These are phyloP conservation scores for Podaxis rugospora DNA, from an alignment of 768 basidiomycete genomes.

Conservation along the genomic window DNA sequence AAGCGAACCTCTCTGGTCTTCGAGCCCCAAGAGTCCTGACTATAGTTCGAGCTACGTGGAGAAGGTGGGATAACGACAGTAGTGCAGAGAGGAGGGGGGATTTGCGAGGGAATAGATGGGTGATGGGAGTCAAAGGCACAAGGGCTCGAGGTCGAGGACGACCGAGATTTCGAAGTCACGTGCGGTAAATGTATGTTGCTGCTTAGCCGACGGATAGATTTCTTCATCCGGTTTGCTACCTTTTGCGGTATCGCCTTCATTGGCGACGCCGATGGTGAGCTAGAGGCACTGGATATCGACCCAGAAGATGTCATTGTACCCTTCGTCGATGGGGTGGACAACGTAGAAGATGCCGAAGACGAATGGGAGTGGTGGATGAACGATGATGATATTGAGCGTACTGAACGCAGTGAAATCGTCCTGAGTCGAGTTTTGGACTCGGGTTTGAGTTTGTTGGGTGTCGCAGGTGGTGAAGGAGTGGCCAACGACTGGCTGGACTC, in stretches of 20 bases:
- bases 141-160: slow-evolving; percentile 21
- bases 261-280: slow-evolving; percentile 17
- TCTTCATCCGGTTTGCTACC: slow-evolving; percentile 27
- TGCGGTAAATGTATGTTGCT: slow-evolving; percentile 25
- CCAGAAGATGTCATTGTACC: slow-evolving; percentile 5
- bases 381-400: slow-evolving; percentile 10
- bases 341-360: background rate
- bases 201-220: slow-evolving; percentile 27
- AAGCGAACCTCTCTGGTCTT: background rate
- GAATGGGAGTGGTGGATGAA: slow-evolving; percentile 7
- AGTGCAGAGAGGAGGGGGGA: background rate
- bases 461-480: background rate
- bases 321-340: slow-evolving; percentile 7
- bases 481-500: background rate
- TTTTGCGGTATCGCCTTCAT: slow-evolving; percentile 19
- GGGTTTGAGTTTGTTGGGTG: background rate
- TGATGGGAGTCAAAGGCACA: slow-evolving; percentile 31
- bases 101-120: slow-evolving; percentile 27
- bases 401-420: slow-evolving; percentile 9
- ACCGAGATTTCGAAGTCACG: slow-evolving; percentile 22
- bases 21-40: background rate
- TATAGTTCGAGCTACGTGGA: background rate
- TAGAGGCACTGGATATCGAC: background rate
- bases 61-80: background rate
- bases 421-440: background rate